Conservation (phyloP, 306 rosid genomes). For the Quercus aquifolioides region DNA sequence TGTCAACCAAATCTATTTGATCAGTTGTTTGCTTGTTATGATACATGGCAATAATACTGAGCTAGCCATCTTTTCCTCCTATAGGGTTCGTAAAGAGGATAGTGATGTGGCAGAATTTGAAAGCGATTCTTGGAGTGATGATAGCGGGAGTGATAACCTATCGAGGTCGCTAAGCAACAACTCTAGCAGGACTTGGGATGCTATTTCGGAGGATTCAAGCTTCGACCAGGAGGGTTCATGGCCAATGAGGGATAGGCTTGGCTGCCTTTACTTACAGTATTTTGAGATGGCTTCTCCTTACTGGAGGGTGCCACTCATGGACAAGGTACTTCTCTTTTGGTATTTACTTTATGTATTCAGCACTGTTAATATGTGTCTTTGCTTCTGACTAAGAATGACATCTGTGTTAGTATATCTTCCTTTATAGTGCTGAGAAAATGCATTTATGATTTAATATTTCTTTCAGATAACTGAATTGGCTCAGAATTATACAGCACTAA, state of each 20-base stretch:
- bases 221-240: constrained; percentile 57
- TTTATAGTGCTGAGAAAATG: not conserved
- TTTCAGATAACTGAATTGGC: constrained; percentile 63
- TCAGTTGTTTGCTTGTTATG: not conserved
- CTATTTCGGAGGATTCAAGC: constrained; percentile 59
- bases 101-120: constrained; percentile 47
- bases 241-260: constrained; percentile 50
- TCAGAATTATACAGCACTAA: constrained; percentile 43
- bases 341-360: not conserved
- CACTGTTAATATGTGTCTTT: not conserved
- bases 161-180: constrained; percentile 58
- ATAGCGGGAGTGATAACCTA: constrained; percentile 60
- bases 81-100: constrained; percentile 42
- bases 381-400: not conserved
- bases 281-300: constrained; percentile 62
- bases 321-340: constrained; percentile 47
- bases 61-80: not conserved
- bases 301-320: constrained; percentile 54
- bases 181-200: constrained; percentile 75
- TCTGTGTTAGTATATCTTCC: not conserved
- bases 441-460: not conserved
- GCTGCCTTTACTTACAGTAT: constrained; percentile 53
- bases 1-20: not conserved
- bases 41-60: not conserved
- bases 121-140: constrained; percentile 78